phyloP scores from a whole-genome alignment of 345 rosid species.

The Sisymbrium altissimum region DNA sequence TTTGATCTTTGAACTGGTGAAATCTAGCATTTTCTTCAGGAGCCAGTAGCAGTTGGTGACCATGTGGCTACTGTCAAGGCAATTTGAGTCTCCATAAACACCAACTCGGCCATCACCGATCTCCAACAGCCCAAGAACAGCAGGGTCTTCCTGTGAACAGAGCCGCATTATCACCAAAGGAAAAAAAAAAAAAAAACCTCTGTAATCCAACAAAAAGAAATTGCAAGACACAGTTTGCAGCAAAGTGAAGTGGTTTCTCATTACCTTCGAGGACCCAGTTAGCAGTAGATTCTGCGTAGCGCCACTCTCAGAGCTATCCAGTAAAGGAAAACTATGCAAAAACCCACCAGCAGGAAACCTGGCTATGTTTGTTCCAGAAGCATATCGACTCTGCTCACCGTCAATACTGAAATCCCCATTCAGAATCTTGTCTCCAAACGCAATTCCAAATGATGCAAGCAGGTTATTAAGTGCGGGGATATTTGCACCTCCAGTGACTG shows the following conservation, averaged over 20 bases:
- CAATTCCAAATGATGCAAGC: slow-evolving; percentile 93
- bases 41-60: slow-evolving; percentile 97
- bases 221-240: not conserved
- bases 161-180: not conserved
- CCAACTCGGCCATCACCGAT: slow-evolving; percentile 78
- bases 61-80: slow-evolving; percentile 98
- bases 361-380: slow-evolving; percentile 92
- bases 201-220: not conserved
- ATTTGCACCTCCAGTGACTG: slow-evolving; percentile 97
- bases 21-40: slow-evolving; percentile 76
- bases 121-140: slow-evolving; percentile 82
- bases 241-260: not conserved
- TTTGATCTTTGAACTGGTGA: slow-evolving; percentile 59
- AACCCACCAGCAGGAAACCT: slow-evolving; percentile 90
- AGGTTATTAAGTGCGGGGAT: slow-evolving; percentile 91
- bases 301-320: slow-evolving; percentile 96
- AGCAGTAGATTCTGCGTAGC: slow-evolving; percentile 78
- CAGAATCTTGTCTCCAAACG: slow-evolving; percentile 93
- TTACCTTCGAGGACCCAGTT: slow-evolving; percentile 61
- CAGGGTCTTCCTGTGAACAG: slow-evolving; percentile 66
- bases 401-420: slow-evolving; percentile 89
- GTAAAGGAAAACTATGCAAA: slow-evolving; percentile 80
- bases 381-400: slow-evolving; percentile 97
- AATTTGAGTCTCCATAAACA: slow-evolving; percentile 95
- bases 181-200: not conserved